Base-by-base conservation (phyloP, 1,139 yeast genomes). In the Starmera stellimalicola region DNA sequence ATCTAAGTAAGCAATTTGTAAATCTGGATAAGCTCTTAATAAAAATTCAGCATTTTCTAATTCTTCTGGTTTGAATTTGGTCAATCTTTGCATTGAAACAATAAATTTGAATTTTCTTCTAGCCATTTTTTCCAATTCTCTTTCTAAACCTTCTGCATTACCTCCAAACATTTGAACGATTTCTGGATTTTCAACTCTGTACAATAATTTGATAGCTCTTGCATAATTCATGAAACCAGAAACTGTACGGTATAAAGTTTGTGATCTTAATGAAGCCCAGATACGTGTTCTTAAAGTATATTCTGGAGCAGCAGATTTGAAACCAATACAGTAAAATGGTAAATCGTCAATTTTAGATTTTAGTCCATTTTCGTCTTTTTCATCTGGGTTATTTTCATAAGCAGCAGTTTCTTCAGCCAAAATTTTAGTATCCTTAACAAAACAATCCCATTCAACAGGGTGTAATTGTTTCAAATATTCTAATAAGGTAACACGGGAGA, bases 201-300 rank as follows among this genome's bases (percentile, higher is more conserved):
- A 91, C 49, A 91, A 75, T 60, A 91, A 74, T 64, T 91, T 91
- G 58, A 91, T 88, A 38, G 98, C 98, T 68, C 97, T 83, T 19
- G 97, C 93, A 60, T 91, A 91, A 65, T 91, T 91, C 98, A 91
- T 91, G 70, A 91, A 91, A 59, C 98, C 98, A 45, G 97, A 87
- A 39, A 91, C 95, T 45, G 98, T 91, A 70, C 98, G 85, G 70
- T 91, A 91, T 62, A 91, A 70, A 33, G 98, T 91, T 70, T 91
- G 98, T 34, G 97, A 91, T 65, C 97, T 83, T 57, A 91, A 76
- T 32, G 98, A 91, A 33, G 98, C 98, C 98, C 98, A 91, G 54
- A 91, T 91, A 71, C 98, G 79, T 10, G 98, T 91, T 70, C 98
- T 83, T 58, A 91, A 70, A 44, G 97, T 91, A 63, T 91, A 91